Evolutionary conservation across 2,329 filamentous ascomycete genomes (phyloP).

Genomic region (Clonostachys chloroleuca): DNA sequence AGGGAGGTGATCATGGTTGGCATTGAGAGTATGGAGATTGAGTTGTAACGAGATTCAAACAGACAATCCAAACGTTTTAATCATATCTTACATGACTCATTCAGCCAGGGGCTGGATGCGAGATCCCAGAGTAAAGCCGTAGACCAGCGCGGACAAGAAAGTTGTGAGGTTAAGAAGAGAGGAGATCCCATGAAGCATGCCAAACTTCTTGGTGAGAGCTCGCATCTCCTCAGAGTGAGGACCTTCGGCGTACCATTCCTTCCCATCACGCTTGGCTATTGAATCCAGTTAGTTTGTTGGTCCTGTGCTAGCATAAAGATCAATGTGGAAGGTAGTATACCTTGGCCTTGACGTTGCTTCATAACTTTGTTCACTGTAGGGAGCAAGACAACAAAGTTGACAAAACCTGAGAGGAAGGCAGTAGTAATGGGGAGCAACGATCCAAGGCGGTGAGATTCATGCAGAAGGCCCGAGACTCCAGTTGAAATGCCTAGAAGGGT

Average conservation of each 20-base stretch:
- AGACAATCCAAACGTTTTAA: not conserved
- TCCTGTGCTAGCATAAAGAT: not conserved
- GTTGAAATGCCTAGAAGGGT: conserved; percentile 37
- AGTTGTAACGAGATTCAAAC: not conserved
- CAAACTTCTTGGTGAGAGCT: conserved; percentile 73
- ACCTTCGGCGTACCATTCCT: conserved; percentile 74
- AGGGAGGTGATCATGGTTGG: too few relatives aligned
- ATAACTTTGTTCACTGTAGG: conserved; percentile 74
- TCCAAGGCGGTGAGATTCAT: conserved; percentile 54
- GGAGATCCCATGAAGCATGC: conserved; percentile 74
- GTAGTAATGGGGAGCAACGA: conserved; percentile 66
- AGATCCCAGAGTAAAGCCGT: conserved; percentile 71
- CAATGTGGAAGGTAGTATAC: conserved; percentile 19
- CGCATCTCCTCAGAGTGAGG: conserved; percentile 85
- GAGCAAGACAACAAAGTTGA: conserved; percentile 68
- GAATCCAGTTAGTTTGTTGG: conserved; percentile 39
- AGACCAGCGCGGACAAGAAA: conserved; percentile 66
- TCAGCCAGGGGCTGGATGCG: conserved; percentile 42
- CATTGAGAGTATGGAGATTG: too few relatives aligned
- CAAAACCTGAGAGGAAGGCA: conserved; percentile 65
- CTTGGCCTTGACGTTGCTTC: conserved; percentile 72
- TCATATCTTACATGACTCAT: not conserved
- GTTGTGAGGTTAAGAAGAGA: conserved; percentile 73
- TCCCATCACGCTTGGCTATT: conserved; percentile 69
- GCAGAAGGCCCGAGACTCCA: conserved; percentile 51